Evolutionary conservation across 2,329 filamentous ascomycete species (phyloP), one percentile per base, ranked within the genome.

Genomic region (Sporothrix inflata): DNA sequence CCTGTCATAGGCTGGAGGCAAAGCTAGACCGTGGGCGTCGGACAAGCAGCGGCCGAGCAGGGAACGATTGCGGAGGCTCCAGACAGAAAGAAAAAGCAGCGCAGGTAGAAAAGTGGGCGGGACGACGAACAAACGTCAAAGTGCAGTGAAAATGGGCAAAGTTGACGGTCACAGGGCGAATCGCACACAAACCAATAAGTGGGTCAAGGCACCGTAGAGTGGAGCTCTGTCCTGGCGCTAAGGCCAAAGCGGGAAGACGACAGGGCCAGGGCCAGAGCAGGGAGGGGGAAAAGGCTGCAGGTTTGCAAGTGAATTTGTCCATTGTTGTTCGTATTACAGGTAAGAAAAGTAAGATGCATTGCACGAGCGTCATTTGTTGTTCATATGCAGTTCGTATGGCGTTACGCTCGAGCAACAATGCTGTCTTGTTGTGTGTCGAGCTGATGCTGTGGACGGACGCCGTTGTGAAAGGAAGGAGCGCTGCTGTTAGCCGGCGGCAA

Each of bases 1-100:
- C 66, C 47, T 69, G 34, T 69, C 49, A 69, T 69, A 69, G 66
- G 66, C 49, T 69, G 66, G 34, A 24, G 27, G 30, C n/a, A 24
- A 69, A 34, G 49, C 66, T 69, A 42, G 66, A 27, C 63, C 19
- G 47, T 42, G 49, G 30, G 14, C 12, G 66, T 69, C 66, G 66
- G 66, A 27, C 66, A 69, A 69, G 66, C 34, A 55, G 34, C 34
- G 47, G 40, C 66, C 66, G 66, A 47, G 51, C 67, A 55, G 38
- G 65, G 21, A 49, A 65, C 57, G 66, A 55, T 34, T 42, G 66
- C 71, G 60, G 71, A 45, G 57, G 27, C 21, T 63, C 40, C 49
- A 71, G 61, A 19, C 16, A 21, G 27, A 27, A 19, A 45, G 5
- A 16, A 40, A 63, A 40, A 63, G 38, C n/a, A 63, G 60, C 38